phyloP scores from a whole-genome alignment of 805 yeast species.

The Kluyveromyces starmeri region DNA sequence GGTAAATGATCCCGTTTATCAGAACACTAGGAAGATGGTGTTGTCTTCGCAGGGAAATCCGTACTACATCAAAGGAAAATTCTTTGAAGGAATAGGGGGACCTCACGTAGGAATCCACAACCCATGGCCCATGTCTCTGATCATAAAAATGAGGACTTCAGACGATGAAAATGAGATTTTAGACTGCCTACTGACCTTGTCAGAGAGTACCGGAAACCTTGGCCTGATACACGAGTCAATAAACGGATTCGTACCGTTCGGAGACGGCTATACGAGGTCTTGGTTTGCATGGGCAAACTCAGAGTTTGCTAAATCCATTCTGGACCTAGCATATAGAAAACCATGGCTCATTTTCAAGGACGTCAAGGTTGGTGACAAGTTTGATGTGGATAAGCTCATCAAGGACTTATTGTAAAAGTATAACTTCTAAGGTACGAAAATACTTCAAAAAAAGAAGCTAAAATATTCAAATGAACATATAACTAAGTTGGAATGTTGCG shows the following conservation, averaged over 20 bases:
- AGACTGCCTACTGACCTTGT: conserved; percentile 39
- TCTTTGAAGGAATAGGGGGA: conserved; percentile 77
- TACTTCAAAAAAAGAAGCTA: no score
- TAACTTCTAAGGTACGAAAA: no score
- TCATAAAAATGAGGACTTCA: conserved; percentile 65
- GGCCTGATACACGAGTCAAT: conserved; percentile 84
- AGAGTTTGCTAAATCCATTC: conserved; percentile 81
- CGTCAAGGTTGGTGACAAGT: conserved; percentile 16
- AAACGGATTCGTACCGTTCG: conserved; percentile 45
- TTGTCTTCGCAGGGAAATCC: conserved; percentile 67
- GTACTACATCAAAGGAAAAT: conserved; percentile 53
- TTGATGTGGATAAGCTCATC: conserved; percentile 3
- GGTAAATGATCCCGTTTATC: conserved; percentile 49
- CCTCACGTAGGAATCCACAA: conserved; percentile 76
- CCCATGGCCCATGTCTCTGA: conserved; percentile 90
- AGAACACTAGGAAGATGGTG: conserved; percentile 72
- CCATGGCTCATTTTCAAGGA: conserved; percentile 61
- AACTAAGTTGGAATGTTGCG: no score
- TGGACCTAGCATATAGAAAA: conserved; percentile 62
- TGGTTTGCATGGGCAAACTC: conserved; percentile 96
- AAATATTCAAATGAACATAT: no score
- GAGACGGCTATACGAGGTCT: conserved; percentile 55
- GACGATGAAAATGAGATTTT: conserved; percentile 62
- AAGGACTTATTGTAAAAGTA: no score
- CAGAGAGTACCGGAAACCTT: conserved; percentile 57